Evolutionary conservation across 73 alveolate species (phyloP).

Genomic region (Uronychia setigera): DNA sequence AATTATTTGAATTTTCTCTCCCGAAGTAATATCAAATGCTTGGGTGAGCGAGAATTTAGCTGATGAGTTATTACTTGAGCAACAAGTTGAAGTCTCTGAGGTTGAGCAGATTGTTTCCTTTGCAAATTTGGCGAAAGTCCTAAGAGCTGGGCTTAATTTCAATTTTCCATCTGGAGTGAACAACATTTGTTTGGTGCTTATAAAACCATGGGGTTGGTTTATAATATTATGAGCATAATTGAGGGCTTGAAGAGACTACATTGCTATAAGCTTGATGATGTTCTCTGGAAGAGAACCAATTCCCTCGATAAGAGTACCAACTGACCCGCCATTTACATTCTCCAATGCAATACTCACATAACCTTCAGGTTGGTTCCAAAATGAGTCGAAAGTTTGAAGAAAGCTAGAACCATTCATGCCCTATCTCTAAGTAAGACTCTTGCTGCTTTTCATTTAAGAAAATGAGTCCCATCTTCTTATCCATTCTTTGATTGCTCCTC

Average conservation of each 20-base stretch:
- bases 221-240: background rate
- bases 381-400: background rate
- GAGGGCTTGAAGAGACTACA: background rate
- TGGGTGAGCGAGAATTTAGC: background rate
- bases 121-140: background rate
- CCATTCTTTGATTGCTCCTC: background rate
- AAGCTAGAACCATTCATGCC: background rate
- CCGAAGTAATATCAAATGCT: background rate
- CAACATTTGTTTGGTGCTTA: background rate
- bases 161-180: background rate
- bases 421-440: background rate
- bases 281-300: background rate
- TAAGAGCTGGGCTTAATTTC: background rate
- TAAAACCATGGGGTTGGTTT: background rate
- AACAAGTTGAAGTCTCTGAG: background rate
- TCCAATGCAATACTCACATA: background rate
- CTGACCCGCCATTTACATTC: background rate
- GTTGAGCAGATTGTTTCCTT: background rate
- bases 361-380: constrained; percentile 1
- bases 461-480: background rate
- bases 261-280: background rate
- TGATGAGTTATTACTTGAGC: background rate
- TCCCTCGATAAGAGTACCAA: background rate
- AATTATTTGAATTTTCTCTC: background rate
- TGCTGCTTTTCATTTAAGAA: background rate